Evolutionary conservation across 129 eudicot species (phyloP).

Genomic region (Helianthus tuberosus): DNA sequence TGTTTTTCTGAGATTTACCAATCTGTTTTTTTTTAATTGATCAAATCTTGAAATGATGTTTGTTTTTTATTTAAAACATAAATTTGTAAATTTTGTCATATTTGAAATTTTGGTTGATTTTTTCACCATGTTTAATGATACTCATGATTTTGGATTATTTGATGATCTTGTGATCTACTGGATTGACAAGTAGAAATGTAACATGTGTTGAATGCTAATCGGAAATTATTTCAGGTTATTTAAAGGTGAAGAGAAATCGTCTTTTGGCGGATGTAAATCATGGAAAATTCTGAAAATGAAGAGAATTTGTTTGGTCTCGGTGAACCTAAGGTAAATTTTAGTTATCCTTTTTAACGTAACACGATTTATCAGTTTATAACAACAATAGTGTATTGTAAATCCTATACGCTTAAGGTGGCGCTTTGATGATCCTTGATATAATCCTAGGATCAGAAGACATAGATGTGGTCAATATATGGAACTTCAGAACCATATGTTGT

Average conservation of each 20-base stretch:
- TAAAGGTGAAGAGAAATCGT: slow-evolving; percentile 13
- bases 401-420: no score
- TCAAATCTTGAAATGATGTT: slow-evolving; percentile 4
- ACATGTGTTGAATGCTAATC: slow-evolving; percentile 9
- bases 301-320: slow-evolving; percentile 76
- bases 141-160: not conserved
- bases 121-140: not conserved
- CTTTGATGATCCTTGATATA: no score
- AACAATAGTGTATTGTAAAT: not conserved
- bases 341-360: not conserved
- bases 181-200: no score
- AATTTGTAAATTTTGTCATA: not conserved
- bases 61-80: not conserved
- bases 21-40: not conserved
- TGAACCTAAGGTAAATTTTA: slow-evolving; percentile 78
- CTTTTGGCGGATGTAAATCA: slow-evolving; percentile 38
- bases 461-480: no score
- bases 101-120: slow-evolving; percentile 10
- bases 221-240: slow-evolving; percentile 37
- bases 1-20: no score
- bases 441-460: no score
- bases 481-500: no score
- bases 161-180: slow-evolving; percentile 6
- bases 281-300: slow-evolving; percentile 83
- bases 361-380: not conserved